Conservation (phyloP, 805 yeast genomes). For the Teunomyces kruisii region DNA sequence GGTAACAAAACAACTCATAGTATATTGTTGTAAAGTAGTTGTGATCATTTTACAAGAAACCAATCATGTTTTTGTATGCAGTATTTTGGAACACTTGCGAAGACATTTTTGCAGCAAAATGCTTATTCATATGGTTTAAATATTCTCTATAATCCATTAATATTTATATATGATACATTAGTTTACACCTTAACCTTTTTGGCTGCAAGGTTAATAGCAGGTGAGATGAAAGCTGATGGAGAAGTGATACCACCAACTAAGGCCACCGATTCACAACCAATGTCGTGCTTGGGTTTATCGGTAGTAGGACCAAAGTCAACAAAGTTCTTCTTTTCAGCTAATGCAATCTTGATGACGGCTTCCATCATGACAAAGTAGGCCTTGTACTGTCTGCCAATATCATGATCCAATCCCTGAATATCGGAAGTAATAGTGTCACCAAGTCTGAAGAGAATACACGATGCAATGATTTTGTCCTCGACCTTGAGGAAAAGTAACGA, state of each 20-base stretch:
- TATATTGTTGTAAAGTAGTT: background rate
- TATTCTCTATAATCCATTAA: background rate
- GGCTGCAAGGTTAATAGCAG: conserved; percentile 2
- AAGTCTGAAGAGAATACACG: conserved; percentile 41
- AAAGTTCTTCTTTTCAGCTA: conserved; percentile 34
- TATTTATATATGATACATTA: background rate
- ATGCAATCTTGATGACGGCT: conserved; percentile 40
- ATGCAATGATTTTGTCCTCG: conserved; percentile 35
- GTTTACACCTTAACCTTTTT: conserved; percentile 1
- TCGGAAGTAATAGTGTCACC: conserved; percentile 47
- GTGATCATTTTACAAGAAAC: background rate
- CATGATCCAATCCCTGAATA: conserved; percentile 44
- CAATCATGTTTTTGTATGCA: background rate
- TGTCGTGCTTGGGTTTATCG: conserved; percentile 41
- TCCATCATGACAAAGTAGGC: conserved; percentile 51
- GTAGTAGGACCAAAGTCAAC: conserved; percentile 50
- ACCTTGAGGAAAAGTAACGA: conserved; percentile 38
- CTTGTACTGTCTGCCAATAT: conserved; percentile 34
- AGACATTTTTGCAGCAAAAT: background rate
- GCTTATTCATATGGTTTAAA: no score
- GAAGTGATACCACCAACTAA: conserved; percentile 25
- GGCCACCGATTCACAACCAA: conserved; percentile 38
- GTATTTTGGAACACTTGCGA: background rate
- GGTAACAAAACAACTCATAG: background rate
- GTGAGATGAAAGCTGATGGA: background rate